Evolutionary conservation across 1,284 basidiomycete genomes (phyloP), one percentile per base, ranked within the genome.

Genomic region (Ustilago cynodontis): DNA sequence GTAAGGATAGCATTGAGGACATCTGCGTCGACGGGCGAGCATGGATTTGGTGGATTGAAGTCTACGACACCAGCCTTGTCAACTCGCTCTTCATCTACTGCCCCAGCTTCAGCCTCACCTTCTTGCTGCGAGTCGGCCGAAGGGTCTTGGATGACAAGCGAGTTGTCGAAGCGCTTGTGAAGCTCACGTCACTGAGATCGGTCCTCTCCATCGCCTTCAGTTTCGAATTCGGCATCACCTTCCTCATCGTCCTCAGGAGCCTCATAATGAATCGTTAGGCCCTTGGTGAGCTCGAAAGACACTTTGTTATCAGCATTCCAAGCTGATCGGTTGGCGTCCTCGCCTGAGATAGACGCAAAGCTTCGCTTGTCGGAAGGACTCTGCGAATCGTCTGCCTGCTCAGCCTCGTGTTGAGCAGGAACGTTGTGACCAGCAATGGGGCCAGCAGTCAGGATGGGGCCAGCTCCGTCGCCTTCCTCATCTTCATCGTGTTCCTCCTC

Each of bases 21-120:
- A 1, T 90, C 87, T 5, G 90, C 88, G 70, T 94, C 92, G 78
- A 92, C 92, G 0, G 95, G 94, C 86, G 94, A 93, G 87, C 94
- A 96, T 1, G 94, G 95, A 83, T 97, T 95, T 2, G 92, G 89
- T 22, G 92, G 58, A 3, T 29, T n/a, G 31, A 77, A 58, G 9
- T 41, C 39, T 18, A 20, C 59, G 3, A 31, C 58, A 13, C 43
- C 41, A 3, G 13, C 33, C 24, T 56, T 16, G 24, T 16, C 24
- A 28, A 28, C 2, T 4, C 14, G n/a, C 22, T 26, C 28, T 29
- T 20, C 45, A 11, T 20, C 43, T 18, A 11, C 31, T 33, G 6
- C 11, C 11, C 26, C 45, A 14, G 29, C 47, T 45, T 41, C 54
- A 20, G 8, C 41, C 0, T 49, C 53, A 14, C 45, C 24, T 11